These are phyloP conservation scores for Chrysanthemum lavandulifolium DNA, from an alignment of 129 eudicot species.

Conservation along the genomic window DNA sequence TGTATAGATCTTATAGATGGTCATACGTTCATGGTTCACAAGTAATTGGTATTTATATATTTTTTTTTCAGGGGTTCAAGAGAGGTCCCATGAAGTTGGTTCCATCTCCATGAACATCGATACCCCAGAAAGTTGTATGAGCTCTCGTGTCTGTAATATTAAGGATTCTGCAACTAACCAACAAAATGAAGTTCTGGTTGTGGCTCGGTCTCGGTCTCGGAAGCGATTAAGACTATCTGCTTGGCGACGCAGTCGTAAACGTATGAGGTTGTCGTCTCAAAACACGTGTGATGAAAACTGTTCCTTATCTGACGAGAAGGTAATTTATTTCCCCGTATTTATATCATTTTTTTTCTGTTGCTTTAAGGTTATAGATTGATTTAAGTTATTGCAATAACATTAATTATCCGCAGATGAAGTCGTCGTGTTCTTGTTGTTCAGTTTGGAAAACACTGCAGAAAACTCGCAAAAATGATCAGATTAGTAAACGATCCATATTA, in stretches of 20 bases:
- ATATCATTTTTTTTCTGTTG: neutral
- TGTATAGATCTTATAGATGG: neutral
- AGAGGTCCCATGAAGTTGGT: constrained; percentile 23
- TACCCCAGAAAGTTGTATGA: constrained; percentile 27
- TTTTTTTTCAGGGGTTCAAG: constrained; percentile 33
- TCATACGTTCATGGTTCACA: constrained; percentile 8
- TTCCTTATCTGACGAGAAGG: constrained; percentile 24
- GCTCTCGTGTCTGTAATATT: constrained; percentile 14
- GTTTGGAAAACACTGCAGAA: constrained; percentile 46
- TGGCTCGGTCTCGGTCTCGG: constrained; percentile 18
- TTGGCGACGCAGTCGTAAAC: constrained; percentile 55
- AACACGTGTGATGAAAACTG: constrained; percentile 18
- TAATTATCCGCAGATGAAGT: constrained; percentile 35
- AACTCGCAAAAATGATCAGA: constrained; percentile 38
- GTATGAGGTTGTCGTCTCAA: constrained; percentile 41
- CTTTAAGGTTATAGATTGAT: neutral
- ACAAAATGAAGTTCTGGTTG: constrained; percentile 29
- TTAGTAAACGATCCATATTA: constrained; percentile 57
- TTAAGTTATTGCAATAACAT: neutral
- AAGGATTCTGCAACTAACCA: constrained; percentile 3
- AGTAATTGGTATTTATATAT: neutral
- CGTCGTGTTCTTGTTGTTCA: constrained; percentile 57
- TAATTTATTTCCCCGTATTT: neutral
- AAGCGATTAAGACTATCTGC: constrained; percentile 58
- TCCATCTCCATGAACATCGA: constrained; percentile 20